phyloP scores from a whole-genome alignment of 2,329 filamentous ascomycete species.

The Fusarium brevicatenulatum region DNA sequence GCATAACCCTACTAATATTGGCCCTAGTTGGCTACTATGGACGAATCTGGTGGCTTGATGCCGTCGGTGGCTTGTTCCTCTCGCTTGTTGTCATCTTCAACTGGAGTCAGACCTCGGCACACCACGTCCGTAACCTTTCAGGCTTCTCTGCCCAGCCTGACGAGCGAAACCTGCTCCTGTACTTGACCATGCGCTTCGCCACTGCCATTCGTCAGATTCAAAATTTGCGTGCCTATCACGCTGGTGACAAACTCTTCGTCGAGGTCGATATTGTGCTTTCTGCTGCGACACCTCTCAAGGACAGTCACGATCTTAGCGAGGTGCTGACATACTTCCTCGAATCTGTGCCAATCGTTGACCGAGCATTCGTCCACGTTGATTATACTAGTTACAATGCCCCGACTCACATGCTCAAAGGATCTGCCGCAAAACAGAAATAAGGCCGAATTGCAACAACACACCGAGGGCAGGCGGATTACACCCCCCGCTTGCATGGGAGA shows the following conservation, averaged over 20 bases:
- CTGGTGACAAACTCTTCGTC: constrained; percentile 85
- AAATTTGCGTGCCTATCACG: constrained; percentile 85
- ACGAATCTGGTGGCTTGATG: constrained; percentile 85
- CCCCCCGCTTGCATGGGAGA: background rate
- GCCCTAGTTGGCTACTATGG: constrained; percentile 74
- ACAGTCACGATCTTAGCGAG: constrained; percentile 83
- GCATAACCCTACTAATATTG: constrained; percentile 22
- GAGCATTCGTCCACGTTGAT: constrained; percentile 75
- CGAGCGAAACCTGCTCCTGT: constrained; percentile 85
- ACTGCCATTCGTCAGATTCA: constrained; percentile 88
- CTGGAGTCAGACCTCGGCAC: constrained; percentile 77
- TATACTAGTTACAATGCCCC: constrained; percentile 71
- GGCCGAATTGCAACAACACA: background rate
- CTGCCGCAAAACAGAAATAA: constrained; percentile 38
- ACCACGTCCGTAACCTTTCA: constrained; percentile 83
- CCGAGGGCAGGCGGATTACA: background rate
- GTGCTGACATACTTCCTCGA: constrained; percentile 85
- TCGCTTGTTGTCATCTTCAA: constrained; percentile 82
- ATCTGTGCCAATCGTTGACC: constrained; percentile 81
- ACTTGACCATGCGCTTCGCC: constrained; percentile 93
- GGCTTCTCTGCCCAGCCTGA: constrained; percentile 83
- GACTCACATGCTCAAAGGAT: constrained; percentile 62
- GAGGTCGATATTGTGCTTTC: constrained; percentile 86
- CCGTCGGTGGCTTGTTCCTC: constrained; percentile 80
- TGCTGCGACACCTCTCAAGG: constrained; percentile 77